phyloP scores from a whole-genome alignment of 179 eudicot genomes.

The Kewa caespitosa region DNA sequence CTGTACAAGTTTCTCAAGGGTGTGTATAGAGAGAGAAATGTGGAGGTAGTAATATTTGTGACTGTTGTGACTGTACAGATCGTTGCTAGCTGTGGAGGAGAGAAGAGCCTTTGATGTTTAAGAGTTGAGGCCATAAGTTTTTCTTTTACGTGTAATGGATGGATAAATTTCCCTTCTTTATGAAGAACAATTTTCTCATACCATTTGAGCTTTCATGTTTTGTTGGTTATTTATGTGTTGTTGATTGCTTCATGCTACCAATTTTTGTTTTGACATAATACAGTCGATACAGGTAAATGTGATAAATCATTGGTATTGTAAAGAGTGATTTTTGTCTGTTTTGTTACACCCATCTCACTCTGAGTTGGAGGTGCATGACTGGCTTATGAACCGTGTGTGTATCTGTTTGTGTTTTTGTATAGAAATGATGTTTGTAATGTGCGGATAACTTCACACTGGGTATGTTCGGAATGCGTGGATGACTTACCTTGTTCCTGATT shows the following conservation, averaged over 20 bases:
- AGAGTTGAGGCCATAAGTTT: conserved; percentile 39
- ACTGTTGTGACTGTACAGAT: conserved; percentile 60
- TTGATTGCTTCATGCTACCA: neutral
- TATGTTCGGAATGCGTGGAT: too few relatives aligned
- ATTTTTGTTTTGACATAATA: neutral
- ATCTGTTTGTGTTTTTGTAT: too few relatives aligned
- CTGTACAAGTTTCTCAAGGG: conserved; percentile 43
- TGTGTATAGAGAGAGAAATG: conserved; percentile 37
- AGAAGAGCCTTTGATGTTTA: conserved; percentile 23
- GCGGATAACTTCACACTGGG: too few relatives aligned
- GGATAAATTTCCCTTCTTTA: conserved; percentile 18
- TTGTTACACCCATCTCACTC: too few relatives aligned
- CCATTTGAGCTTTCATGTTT: neutral
- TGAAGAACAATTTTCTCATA: conserved; percentile 29
- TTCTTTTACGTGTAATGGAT: conserved; percentile 26
- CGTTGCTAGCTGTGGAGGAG: conserved; percentile 43
- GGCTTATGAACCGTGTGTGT: too few relatives aligned
- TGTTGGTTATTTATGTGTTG: neutral
- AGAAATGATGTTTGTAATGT: too few relatives aligned
- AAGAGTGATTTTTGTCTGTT: too few relatives aligned
- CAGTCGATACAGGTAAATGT: too few relatives aligned
- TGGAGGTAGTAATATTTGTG: conserved; percentile 39
- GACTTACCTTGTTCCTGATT: too few relatives aligned
- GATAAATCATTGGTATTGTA: too few relatives aligned
- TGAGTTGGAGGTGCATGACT: too few relatives aligned